A percentile compares a stretch with the other conserved stretches of the same genome.
Conservation (phyloP, 2,329 filamentous ascomycete species). For the Lasiodiplodia sp. region DNA sequence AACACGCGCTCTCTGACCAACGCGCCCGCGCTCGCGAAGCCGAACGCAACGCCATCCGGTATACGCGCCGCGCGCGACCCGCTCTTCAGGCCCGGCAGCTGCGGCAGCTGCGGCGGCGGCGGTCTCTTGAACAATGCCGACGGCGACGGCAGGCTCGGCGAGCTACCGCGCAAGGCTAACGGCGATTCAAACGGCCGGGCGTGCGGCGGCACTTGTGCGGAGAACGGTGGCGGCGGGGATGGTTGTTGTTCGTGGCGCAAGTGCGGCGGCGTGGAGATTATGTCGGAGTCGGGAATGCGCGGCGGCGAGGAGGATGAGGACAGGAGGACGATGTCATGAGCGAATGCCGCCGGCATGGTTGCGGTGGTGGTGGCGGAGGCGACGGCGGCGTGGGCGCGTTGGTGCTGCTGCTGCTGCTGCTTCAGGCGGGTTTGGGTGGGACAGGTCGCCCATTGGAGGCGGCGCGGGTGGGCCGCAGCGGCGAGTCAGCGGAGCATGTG, state of each 20-base stretch:
- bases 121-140: conserved; percentile 34
- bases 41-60: conserved; percentile 38
- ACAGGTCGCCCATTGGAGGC: conserved; percentile 6
- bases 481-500: conserved; percentile 11
- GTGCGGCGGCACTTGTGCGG: no score
- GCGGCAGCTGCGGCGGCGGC: not conserved
- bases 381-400: not conserved
- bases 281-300: conserved; percentile 22
- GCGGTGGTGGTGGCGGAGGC: not conserved
- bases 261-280: conserved; percentile 17
- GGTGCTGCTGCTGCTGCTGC: not conserved
- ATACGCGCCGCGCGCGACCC: conserved; percentile 40
- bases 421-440: not conserved
- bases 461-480: not conserved
- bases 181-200: not conserved
- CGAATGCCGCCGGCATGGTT: not conserved
- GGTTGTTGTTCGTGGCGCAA: not conserved
- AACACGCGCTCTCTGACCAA: conserved; percentile 43
- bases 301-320: conserved; percentile 43
- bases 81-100: conserved; percentile 35
- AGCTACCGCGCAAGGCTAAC: conserved; percentile 33
- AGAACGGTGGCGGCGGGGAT: not conserved
- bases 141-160: conserved; percentile 38
- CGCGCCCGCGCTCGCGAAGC: conserved; percentile 44
- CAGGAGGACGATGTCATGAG: conserved; percentile 36